Evolutionary conservation across 1,284 basidiomycete species (phyloP).

Genomic region (Phylloboletellus chloephorus): DNA sequence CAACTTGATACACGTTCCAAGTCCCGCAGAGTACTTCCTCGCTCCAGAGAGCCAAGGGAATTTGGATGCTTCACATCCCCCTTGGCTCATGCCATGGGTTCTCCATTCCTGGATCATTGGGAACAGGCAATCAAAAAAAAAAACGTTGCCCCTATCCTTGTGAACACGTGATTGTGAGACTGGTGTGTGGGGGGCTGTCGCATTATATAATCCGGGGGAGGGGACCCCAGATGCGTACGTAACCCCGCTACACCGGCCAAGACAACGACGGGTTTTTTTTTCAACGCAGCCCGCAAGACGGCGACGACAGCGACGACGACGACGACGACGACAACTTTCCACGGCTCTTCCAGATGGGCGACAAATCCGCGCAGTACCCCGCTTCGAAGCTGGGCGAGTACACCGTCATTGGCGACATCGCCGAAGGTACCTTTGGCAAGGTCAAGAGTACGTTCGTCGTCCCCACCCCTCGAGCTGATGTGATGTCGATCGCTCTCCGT

Average conservation of each 20-base stretch:
- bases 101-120: too few species aligned
- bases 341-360: conserved; percentile 23
- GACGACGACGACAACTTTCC: conserved; percentile 4
- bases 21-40: too few species aligned
- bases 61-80: too few species aligned
- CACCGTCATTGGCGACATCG: conserved; percentile 69
- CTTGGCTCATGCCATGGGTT: too few species aligned
- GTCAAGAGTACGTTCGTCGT: conserved; percentile 79
- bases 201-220: conserved; percentile 21
- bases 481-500: conserved; percentile 11
- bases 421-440: conserved; percentile 94
- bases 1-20: too few species aligned
- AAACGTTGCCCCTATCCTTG: neutral
- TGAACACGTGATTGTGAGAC: conserved; percentile 10
- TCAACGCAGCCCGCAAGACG: conserved; percentile 7
- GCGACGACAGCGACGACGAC: conserved; percentile 11
- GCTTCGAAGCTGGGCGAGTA: conserved; percentile 75
- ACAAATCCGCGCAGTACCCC: conserved; percentile 32
- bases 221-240: conserved; percentile 23
- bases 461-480: too few species aligned
- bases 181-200: conserved; percentile 11
- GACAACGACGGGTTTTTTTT: conserved; percentile 18
- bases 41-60: too few species aligned
- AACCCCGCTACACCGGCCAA: conserved; percentile 20
- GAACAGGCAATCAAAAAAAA: too few species aligned